These are phyloP conservation scores for Aspergillus quadrilineatus DNA, from an alignment of 2,329 filamentous ascomycete genomes.

Conservation along the genomic window DNA sequence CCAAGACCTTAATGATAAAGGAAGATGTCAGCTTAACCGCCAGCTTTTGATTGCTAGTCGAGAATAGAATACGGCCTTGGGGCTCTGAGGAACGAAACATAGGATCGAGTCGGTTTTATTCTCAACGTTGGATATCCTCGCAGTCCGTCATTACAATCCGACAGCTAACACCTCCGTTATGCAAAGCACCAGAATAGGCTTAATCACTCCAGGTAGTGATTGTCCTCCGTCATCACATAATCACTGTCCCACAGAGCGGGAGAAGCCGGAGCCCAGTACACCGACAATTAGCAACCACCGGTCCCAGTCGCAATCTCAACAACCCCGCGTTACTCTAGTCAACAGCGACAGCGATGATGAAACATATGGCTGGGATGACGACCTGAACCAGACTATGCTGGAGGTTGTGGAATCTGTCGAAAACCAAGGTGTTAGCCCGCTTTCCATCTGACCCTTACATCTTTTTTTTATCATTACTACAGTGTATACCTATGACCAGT, in stretches of 20 bases:
- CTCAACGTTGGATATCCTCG: not conserved
- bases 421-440: not conserved
- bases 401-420: not conserved
- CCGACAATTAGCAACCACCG: not conserved
- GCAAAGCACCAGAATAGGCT: not conserved
- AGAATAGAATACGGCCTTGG: too few relatives aligned
- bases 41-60: too few relatives aligned
- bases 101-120: too few relatives aligned
- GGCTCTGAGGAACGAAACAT: too few relatives aligned
- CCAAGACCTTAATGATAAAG: too few relatives aligned
- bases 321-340: not conserved
- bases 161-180: too few relatives aligned
- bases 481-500: not conserved
- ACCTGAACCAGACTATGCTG: not conserved
- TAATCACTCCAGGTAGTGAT: not conserved
- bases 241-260: not conserved
- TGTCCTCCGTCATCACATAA: not conserved
- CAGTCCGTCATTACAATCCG: not conserved
- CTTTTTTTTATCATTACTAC: not conserved
- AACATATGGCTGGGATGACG: constrained; percentile 9
- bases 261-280: not conserved
- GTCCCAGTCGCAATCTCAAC: not conserved
- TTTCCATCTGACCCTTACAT: not conserved
- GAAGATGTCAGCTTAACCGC: too few relatives aligned
- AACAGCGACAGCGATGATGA: constrained; percentile 5